Percentiles rank a stretch among this genome's conserved stretches.
Evolutionary conservation across 2,329 filamentous ascomycete genomes (phyloP).

Genomic region (Colletotrichum camelliae): DNA sequence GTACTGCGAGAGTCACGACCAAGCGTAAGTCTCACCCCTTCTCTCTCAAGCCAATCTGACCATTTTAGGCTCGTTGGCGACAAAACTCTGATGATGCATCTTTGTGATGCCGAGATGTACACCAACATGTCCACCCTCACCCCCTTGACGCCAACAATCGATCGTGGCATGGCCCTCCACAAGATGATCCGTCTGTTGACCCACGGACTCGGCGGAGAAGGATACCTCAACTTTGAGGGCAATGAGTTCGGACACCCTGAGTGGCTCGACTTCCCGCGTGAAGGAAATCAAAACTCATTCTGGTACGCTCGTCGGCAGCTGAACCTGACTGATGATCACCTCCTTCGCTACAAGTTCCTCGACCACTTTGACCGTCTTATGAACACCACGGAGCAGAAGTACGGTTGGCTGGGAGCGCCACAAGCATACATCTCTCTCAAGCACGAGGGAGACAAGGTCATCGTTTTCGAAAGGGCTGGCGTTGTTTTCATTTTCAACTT

Average conservation of each 20-base stretch:
- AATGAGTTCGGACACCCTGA: slow-evolving; percentile 99
- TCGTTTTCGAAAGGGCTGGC: slow-evolving; percentile 93
- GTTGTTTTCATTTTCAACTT: slow-evolving; percentile 97
- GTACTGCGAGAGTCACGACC: slow-evolving; percentile 96
- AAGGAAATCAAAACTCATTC: slow-evolving; percentile 91
- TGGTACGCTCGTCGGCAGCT: slow-evolving; percentile 94
- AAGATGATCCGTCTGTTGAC: slow-evolving; percentile 98
- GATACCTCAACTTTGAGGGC: slow-evolving; percentile 97
- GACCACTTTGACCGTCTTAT: slow-evolving; percentile 94
- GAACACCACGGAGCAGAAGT: slow-evolving; percentile 86
- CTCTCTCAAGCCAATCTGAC: neutral
- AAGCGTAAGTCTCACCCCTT: slow-evolving; percentile 72
- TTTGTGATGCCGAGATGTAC: slow-evolving; percentile 96
- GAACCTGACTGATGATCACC: slow-evolving; percentile 84
- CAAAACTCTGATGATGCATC: slow-evolving; percentile 97
- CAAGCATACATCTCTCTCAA: slow-evolving; percentile 95
- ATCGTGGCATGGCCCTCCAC: slow-evolving; percentile 90
- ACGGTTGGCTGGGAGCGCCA: slow-evolving; percentile 84
- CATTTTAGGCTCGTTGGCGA: slow-evolving; percentile 82
- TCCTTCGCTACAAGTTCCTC: slow-evolving; percentile 88
- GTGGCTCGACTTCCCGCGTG: slow-evolving; percentile 97
- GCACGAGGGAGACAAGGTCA: slow-evolving; percentile 90
- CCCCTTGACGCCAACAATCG: slow-evolving; percentile 85
- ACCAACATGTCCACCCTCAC: slow-evolving; percentile 93
- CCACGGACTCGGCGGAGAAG: slow-evolving; percentile 89